These are phyloP conservation scores for Lanmaoa rubissima DNA, from an alignment of 768 basidiomycete species.

Conservation along the genomic window DNA sequence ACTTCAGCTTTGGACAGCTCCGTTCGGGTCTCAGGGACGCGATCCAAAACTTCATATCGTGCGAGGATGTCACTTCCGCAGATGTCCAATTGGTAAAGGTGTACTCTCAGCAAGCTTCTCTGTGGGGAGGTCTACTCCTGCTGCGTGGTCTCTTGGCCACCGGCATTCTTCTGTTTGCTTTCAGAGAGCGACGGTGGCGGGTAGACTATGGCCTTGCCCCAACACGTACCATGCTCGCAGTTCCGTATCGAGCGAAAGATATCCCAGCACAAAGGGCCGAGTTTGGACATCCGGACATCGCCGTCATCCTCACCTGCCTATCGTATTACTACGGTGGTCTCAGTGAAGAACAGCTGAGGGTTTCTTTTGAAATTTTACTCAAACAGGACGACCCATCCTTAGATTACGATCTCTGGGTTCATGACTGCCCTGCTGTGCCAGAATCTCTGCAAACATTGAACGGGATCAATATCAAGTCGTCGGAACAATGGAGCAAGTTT, in stretches of 20 bases:
- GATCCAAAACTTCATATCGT: constrained; percentile 26
- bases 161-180: constrained; percentile 31
- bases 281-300: constrained; percentile 40
- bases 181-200: constrained; percentile 37
- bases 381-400: constrained; percentile 31
- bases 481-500: constrained; percentile 19
- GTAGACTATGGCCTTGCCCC: constrained; percentile 39
- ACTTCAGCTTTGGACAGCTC: constrained; percentile 16
- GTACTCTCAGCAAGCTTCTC: not conserved
- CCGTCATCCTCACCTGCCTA: constrained; percentile 36
- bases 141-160: constrained; percentile 36
- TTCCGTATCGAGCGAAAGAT: constrained; percentile 40
- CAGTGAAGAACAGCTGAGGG: constrained; percentile 24
- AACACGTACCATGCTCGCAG: constrained; percentile 35
- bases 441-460: constrained; percentile 9
- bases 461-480: constrained; percentile 32
- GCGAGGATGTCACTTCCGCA: not conserved
- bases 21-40: not conserved
- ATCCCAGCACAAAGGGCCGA: constrained; percentile 37
- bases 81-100: constrained; percentile 7
- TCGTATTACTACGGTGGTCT: constrained; percentile 39
- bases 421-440: constrained; percentile 18
- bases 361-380: constrained; percentile 29
- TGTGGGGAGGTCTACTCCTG: constrained; percentile 29
- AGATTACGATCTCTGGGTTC: constrained; percentile 35